These are phyloP conservation scores for Castanopsis chinensis DNA, from an alignment of 306 rosid species.

Conservation along the genomic window DNA sequence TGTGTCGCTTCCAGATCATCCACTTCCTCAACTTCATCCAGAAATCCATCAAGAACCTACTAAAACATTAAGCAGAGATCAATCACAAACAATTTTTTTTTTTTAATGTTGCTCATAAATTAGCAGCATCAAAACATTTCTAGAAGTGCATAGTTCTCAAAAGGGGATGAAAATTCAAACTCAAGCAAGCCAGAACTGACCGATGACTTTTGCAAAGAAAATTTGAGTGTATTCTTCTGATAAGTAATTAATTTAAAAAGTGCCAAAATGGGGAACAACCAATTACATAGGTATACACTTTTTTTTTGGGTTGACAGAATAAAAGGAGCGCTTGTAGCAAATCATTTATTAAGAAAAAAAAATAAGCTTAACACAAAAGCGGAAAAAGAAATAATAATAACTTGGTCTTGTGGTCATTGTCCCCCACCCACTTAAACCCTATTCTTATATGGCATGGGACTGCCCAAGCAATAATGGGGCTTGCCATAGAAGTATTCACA, in stretches of 20 bases:
- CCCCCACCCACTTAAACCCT: too few species aligned
- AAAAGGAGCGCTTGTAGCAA: too few species aligned
- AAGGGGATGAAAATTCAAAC: slow-evolving; percentile 15
- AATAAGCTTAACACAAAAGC: too few species aligned
- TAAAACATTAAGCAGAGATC: slow-evolving; percentile 36
- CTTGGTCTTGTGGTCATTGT: too few species aligned
- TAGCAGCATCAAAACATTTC: background rate
- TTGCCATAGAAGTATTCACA: background rate
- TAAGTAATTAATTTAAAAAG: background rate
- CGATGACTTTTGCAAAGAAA: background rate
- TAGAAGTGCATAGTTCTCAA: slow-evolving; percentile 2
- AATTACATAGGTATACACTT: background rate
- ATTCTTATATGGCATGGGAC: too few species aligned
- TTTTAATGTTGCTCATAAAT: background rate
- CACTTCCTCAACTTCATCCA: slow-evolving; percentile 76
- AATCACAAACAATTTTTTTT: slow-evolving; percentile 1
- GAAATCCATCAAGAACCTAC: slow-evolving; percentile 87
- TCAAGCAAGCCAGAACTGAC: background rate
- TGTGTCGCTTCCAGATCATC: slow-evolving; percentile 59
- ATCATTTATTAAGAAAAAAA: too few species aligned
- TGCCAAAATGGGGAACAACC: background rate
- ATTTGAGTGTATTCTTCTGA: background rate
- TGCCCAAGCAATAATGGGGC: too few species aligned
- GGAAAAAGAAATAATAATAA: too few species aligned
- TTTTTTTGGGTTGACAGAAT: too few species aligned